Evolutionary conservation across 805 yeast species (phyloP).

Genomic region (Debaryomyces castellii): DNA sequence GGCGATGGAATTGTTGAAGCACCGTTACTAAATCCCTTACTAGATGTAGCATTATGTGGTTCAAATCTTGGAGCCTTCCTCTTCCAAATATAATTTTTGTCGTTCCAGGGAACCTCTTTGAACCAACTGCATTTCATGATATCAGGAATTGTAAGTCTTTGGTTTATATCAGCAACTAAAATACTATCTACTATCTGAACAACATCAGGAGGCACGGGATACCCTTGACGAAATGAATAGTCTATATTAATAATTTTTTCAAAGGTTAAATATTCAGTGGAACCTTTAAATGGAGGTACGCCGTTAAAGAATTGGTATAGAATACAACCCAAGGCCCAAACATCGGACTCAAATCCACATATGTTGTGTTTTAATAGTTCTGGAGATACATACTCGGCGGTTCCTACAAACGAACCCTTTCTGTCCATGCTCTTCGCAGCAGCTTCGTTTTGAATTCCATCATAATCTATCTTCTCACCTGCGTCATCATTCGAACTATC

Average conservation of each 20-base stretch:
- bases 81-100: conserved; percentile 39
- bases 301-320: conserved; percentile 82
- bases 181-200: conserved; percentile 29
- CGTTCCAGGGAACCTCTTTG: conserved; percentile 39
- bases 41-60: conserved; percentile 16
- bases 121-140: conserved; percentile 38
- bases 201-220: conserved; percentile 30
- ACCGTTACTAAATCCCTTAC: conserved; percentile 2
- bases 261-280: conserved; percentile 81
- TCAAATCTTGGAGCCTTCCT: conserved; percentile 32
- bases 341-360: conserved; percentile 80
- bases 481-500: conserved; percentile 33
- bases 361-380: conserved; percentile 76
- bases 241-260: conserved; percentile 81
- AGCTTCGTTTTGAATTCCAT: conserved; percentile 10
- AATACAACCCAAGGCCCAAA: conserved; percentile 96
- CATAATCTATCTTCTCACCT: conserved; percentile 31
- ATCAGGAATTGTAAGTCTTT: conserved; percentile 32
- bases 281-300: conserved; percentile 84
- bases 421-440: conserved; percentile 36
- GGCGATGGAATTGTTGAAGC: conserved; percentile 6
- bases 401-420: conserved; percentile 86
- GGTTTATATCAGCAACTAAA: conserved; percentile 31
- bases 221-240: conserved; percentile 46
- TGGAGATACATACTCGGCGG: conserved; percentile 96